Percentiles rank a stretch among this genome's conserved stretches.
phyloP scores from a whole-genome alignment of 148 eudicot genomes.

The Nepenthes mirabilis region DNA sequence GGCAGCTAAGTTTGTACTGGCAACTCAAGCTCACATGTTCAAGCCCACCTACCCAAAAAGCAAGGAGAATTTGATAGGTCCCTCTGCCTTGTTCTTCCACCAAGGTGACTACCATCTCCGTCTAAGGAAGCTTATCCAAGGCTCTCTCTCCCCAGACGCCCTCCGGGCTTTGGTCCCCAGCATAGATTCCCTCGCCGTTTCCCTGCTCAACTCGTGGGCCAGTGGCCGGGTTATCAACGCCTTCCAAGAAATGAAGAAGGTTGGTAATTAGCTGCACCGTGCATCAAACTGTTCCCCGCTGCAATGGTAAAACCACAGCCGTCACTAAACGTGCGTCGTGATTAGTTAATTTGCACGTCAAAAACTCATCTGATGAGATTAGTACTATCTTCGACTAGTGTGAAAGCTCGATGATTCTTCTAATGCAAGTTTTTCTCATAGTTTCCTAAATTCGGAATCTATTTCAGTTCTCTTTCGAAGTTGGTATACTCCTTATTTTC shows the following conservation, averaged over 20 bases:
- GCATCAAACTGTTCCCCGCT: too few species aligned
- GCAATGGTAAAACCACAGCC: too few species aligned
- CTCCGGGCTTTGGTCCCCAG: slow-evolving; percentile 13
- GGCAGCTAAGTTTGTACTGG: slow-evolving; percentile 33
- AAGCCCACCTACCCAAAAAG: slow-evolving; percentile 50
- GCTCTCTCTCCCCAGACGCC: slow-evolving; percentile 28
- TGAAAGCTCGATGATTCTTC: too few species aligned
- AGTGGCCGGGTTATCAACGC: slow-evolving; percentile 23
- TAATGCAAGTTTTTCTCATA: too few species aligned
- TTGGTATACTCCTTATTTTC: slow-evolving; percentile 38
- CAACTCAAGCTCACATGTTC: slow-evolving; percentile 34
- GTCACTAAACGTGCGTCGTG: too few species aligned
- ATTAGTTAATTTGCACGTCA: too few species aligned
- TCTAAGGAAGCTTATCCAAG: slow-evolving; percentile 35
- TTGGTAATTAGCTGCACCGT: slow-evolving; percentile 4
- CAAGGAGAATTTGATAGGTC: slow-evolving; percentile 44
- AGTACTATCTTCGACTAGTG: too few species aligned
- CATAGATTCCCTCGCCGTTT: slow-evolving; percentile 23
- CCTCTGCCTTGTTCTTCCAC: slow-evolving; percentile 39
- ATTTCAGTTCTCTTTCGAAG: slow-evolving; percentile 37
- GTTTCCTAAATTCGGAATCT: not conserved
- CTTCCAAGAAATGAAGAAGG: slow-evolving; percentile 48
- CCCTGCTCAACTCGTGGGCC: slow-evolving; percentile 26
- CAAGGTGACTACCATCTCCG: slow-evolving; percentile 35
- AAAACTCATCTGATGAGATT: too few species aligned